Base-by-base conservation (phyloP, 2,329 filamentous ascomycete species). In the Aspergillus aculeatus region DNA sequence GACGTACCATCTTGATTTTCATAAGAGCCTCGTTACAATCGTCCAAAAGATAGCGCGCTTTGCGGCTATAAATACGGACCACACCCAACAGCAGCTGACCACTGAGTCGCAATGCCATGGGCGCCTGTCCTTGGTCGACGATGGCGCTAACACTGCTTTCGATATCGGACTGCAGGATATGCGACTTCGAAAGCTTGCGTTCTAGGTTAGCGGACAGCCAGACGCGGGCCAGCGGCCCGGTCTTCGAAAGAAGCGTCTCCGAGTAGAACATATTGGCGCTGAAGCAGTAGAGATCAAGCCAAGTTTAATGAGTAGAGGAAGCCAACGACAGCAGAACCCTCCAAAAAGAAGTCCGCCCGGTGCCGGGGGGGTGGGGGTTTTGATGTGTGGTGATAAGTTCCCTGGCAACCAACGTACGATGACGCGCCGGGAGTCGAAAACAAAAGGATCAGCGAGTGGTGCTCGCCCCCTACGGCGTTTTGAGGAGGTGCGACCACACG, bases 191-290 rank as follows among this genome's bases (percentile, higher is more conserved):
- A 62, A 99, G 87, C 81, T 98, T 99, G 83, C 94, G 92, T 85
- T 98, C 95, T 66, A 98, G 84, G 78, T 98, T 99, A 81, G 95
- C 92, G 32, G 95, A 96, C 63, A 98, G 86, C 95, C 95, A 99
- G 80, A 98, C 93, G 74, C 92, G 91, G 79, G 95, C 95, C 83
- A 99, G 81, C 72, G 95, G 94, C 82, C 95, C 95, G 70, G 92
- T 96, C 88, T 96, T 96, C 76, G 93, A 92, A 70, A 99, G 86
- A 61, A 99, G 86, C 57, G 92, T 92, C 82, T 96, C 92, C 56
- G 95, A 96, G 78, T 97, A 98, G 80, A 99, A 99, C 95, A 99
- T 99, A 44, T 44, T 16, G 70, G 63, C 71, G 70, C 52, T 56
- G 47, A 56, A 51, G 29, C 21, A 35, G 24, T 55, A 49, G 41